Conservation (phyloP, 192 early-diverging fungal genomes). For the Linnemannia zychae region DNA sequence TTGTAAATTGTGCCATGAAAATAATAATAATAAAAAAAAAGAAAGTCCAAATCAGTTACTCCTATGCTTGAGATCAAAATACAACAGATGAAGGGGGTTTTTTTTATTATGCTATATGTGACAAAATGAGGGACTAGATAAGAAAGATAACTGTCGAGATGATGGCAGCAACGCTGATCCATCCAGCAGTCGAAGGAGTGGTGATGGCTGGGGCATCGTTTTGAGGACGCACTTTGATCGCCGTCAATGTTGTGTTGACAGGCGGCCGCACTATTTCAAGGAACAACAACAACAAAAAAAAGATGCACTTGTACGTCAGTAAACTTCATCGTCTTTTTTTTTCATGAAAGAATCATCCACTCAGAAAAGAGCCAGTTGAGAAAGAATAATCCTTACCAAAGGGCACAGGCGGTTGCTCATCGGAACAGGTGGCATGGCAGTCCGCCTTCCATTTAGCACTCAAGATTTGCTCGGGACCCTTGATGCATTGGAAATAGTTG, state of each 20-base stretch:
- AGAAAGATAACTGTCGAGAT: neutral
- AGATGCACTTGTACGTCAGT: neutral
- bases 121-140: neutral
- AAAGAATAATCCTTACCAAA: slow-evolving; percentile 11
- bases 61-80: neutral
- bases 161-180: neutral
- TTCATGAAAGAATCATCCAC: neutral
- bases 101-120: neutral
- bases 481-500: slow-evolving; percentile 52
- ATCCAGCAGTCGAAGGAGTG: neutral
- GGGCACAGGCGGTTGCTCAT: slow-evolving; percentile 27
- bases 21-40: neutral
- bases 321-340: too few relatives aligned
- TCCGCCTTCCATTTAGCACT: slow-evolving; percentile 37
- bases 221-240: slow-evolving; percentile 17
- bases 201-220: slow-evolving; percentile 2
- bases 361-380: too few relatives aligned
- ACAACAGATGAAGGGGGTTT: neutral
- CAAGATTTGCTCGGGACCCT: slow-evolving; percentile 46
- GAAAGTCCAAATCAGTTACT: neutral
- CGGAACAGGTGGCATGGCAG: slow-evolving; percentile 33
- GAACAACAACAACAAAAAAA: neutral
- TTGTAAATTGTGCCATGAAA: too few relatives aligned
- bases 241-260: slow-evolving; percentile 35
- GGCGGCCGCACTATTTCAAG: neutral